These are phyloP conservation scores for Vitis vinifera DNA, from an alignment of 164 flowering plant genomes.

Conservation along the genomic window ASM3070453v1 NC_081822.1:32175001-32175500, in stretches of 20 bases:
- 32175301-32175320: background rate
- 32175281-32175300: slow-evolving; percentile 6
- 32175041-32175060: slow-evolving; percentile 41
- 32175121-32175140: slow-evolving; percentile 23
- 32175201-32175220: background rate
- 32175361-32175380: slow-evolving; percentile 20
- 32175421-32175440: slow-evolving; percentile 27
- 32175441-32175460: slow-evolving; percentile 37
- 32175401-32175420: slow-evolving; percentile 44
- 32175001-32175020: slow-evolving; percentile 33
- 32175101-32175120: slow-evolving; percentile 30
- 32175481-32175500: slow-evolving; percentile 31
- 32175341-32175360: slow-evolving; percentile 26
- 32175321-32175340: slow-evolving; percentile 29
- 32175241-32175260: slow-evolving; percentile 30
- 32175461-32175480: slow-evolving; percentile 50
- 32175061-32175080: slow-evolving; percentile 28
- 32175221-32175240: slow-evolving; percentile 13
- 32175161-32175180: slow-evolving; percentile 12
- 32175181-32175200: background rate
- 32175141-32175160: slow-evolving; percentile 33
- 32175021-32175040: slow-evolving; percentile 35
- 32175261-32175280: slow-evolving; percentile 9
- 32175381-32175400: slow-evolving; percentile 32
- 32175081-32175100: slow-evolving; percentile 45